Conservation (phyloP, 225 moss, liverwort and hornwort genomes). For the Physcomitrellopsis africana region DNA sequence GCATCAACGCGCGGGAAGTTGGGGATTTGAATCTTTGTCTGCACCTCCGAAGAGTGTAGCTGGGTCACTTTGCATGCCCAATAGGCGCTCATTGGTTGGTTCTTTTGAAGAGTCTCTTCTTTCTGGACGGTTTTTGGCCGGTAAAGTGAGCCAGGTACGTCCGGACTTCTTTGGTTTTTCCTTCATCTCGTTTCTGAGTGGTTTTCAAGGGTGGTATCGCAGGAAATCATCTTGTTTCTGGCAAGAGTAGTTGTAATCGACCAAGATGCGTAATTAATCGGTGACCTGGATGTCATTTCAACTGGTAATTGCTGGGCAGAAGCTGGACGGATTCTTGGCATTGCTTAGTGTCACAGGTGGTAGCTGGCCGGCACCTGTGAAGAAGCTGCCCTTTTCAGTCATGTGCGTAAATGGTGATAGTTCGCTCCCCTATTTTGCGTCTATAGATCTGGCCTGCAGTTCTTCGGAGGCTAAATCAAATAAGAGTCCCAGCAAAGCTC, state of each 20-base stretch:
- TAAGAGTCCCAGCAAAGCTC: slow-evolving; percentile 58
- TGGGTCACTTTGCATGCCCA: slow-evolving; percentile 61
- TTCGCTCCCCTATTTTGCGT: slow-evolving; percentile 86
- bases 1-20: slow-evolving; percentile 54
- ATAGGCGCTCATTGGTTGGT: slow-evolving; percentile 88
- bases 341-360: slow-evolving; percentile 91
- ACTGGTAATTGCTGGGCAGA: slow-evolving; percentile 52
- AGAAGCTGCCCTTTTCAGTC: slow-evolving; percentile 89
- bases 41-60: slow-evolving; percentile 68
- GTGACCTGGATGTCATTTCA: background rate
- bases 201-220: background rate
- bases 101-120: slow-evolving; percentile 99
- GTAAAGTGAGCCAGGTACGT: slow-evolving; percentile 83
- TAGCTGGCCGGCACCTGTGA: slow-evolving; percentile 72
- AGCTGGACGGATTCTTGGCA: slow-evolving; percentile 90
- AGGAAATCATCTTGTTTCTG: background rate
- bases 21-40: slow-evolving; percentile 66
- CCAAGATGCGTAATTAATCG: slow-evolving; percentile 6
- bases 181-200: background rate
- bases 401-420: slow-evolving; percentile 96
- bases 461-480: slow-evolving; percentile 50
- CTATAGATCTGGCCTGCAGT: slow-evolving; percentile 76
- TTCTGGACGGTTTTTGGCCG: slow-evolving; percentile 93
- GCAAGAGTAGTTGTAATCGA: background rate
- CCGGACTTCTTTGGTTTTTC: background rate